These are phyloP conservation scores for Posidonia oceanica DNA, from an alignment of 116 monocot species.

Conservation along the genomic window DNA sequence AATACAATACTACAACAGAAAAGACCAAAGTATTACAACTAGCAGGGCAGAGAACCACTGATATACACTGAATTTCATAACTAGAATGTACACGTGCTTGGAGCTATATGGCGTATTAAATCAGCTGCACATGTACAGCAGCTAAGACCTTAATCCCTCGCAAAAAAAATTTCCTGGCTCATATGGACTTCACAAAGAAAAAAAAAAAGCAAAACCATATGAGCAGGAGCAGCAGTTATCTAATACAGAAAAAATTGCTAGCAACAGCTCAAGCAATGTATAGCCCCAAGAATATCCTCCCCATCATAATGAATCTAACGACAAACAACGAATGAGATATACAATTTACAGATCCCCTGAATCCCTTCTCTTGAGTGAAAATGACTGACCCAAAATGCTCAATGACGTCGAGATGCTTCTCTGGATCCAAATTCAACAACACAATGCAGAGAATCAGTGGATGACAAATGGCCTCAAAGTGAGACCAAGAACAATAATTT, in stretches of 20 bases:
- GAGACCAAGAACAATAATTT: constrained; percentile 1
- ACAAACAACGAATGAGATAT: background rate
- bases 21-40: too few relatives aligned
- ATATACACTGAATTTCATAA: constrained; percentile 1
- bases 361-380: background rate
- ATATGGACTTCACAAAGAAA: constrained; percentile 8
- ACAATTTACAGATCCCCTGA: background rate
- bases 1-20: too few relatives aligned
- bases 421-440: background rate
- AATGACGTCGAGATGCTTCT: background rate
- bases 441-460: background rate
- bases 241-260: background rate
- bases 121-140: background rate
- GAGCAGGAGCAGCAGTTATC: constrained; percentile 1
- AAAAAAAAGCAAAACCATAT: constrained; percentile 9
- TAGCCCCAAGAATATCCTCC: background rate
- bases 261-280: background rate
- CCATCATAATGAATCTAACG: background rate
- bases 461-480: background rate
- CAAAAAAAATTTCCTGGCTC: constrained; percentile 4
- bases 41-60: background rate
- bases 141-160: background rate
- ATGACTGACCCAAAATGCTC: background rate
- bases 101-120: background rate
- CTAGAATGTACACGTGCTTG: constrained; percentile 1